Evolutionary conservation across 2,329 filamentous ascomycete species (phyloP).

Genomic region (Colletotrichum spaethianum): DNA sequence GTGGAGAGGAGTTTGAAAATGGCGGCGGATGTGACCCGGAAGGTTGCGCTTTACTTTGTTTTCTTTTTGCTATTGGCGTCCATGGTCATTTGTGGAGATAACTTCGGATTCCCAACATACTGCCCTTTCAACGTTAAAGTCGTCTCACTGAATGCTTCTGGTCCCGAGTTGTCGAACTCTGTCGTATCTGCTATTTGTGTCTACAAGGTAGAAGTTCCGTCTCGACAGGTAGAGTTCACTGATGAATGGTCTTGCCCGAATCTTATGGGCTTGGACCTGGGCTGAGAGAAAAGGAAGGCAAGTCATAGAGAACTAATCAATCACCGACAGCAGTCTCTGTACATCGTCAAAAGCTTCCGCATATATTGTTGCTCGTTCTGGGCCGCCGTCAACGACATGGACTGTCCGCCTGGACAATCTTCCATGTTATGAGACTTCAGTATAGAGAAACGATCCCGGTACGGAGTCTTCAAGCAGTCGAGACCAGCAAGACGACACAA

Average conservation of each 20-base stretch:
- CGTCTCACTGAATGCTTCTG: neutral
- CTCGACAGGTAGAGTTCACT: neutral
- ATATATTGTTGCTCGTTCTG: neutral
- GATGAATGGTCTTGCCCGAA: neutral
- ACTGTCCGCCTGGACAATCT: too few relatives aligned
- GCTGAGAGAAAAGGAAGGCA: neutral
- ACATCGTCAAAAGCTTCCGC: neutral
- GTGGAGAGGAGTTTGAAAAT: slow-evolving; percentile 13
- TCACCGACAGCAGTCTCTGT: neutral
- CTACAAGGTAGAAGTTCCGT: neutral
- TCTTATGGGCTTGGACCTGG: neutral
- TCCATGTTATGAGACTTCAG: too few relatives aligned
- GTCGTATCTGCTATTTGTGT: neutral
- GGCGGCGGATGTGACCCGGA: slow-evolving; percentile 11
- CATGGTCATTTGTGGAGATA: slow-evolving; percentile 34
- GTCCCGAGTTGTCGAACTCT: neutral
- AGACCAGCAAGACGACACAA: neutral
- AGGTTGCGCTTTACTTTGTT: slow-evolving; percentile 25
- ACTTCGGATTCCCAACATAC: slow-evolving; percentile 39
- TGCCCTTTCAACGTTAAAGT: slow-evolving; percentile 2
- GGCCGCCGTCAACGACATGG: too few relatives aligned
- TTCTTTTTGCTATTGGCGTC: slow-evolving; percentile 38
- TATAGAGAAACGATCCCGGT: neutral
- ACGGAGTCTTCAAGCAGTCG: neutral
- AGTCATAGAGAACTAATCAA: neutral